Conservation (phyloP, 306 rosid genomes). For the peach (Prunus persica) region DNA sequence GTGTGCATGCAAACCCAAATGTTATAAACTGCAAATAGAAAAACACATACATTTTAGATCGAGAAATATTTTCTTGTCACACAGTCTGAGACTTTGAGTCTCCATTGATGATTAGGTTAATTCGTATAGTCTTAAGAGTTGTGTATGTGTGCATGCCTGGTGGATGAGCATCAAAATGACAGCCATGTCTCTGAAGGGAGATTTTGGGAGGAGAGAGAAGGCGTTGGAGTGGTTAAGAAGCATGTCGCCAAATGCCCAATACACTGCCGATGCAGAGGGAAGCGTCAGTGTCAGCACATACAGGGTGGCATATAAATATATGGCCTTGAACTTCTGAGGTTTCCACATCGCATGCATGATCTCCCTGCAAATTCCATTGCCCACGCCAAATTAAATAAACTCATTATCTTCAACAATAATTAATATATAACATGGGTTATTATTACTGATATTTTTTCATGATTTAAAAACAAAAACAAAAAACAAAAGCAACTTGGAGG, state of each 20-base stretch:
- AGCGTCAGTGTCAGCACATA: conserved; percentile 94
- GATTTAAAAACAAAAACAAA: not conserved
- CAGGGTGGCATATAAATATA: conserved; percentile 74
- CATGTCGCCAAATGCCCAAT: conserved; percentile 97
- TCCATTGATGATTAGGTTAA: not conserved
- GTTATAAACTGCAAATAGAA: conserved; percentile 71
- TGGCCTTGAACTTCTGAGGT: conserved; percentile 91
- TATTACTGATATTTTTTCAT: conserved; percentile 12
- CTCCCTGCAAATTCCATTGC: conserved; percentile 52
- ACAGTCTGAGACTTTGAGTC: rapidly evolving
- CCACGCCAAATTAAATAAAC: not conserved
- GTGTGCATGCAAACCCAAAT: conserved; percentile 98
- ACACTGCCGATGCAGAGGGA: conserved; percentile 87
- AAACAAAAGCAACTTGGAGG: not conserved
- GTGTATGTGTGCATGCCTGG: conserved; percentile 43
- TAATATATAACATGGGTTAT: not conserved
- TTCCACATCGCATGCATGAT: conserved; percentile 99
- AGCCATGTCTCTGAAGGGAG: conserved; percentile 85
- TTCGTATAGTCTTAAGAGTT: not conserved
- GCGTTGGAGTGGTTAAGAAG: conserved; percentile 98
- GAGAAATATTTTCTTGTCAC: not conserved
- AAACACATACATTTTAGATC: not conserved
- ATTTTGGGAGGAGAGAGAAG: conserved; percentile 82
- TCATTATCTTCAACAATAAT: not conserved
- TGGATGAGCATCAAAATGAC: conserved; percentile 94